Evolutionary conservation across 2,329 filamentous ascomycete genomes (phyloP).

Genomic region (Fusarium aywerte): DNA sequence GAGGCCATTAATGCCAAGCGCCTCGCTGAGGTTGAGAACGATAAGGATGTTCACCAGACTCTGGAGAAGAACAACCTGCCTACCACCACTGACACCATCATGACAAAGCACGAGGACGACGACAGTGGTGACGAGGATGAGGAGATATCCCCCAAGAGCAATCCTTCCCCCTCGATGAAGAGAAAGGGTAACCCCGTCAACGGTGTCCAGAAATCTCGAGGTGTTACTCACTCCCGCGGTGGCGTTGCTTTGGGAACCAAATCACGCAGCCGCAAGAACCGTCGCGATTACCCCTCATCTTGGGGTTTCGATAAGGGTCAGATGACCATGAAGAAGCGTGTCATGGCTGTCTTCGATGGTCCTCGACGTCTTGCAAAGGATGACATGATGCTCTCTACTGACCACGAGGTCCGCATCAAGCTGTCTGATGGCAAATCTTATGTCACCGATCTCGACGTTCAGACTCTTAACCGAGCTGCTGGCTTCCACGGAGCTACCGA

Average conservation of each 20-base stretch:
- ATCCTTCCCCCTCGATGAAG: conserved; percentile 58
- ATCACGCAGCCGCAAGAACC: conserved; percentile 82
- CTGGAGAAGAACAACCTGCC: conserved; percentile 72
- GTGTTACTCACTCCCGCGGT: conserved; percentile 81
- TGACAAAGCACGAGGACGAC: conserved; percentile 64
- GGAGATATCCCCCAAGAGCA: conserved; percentile 60
- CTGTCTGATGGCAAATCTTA: conserved; percentile 81
- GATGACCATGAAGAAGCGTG: conserved; percentile 99
- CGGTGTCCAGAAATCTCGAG: conserved; percentile 73
- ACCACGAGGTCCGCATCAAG: conserved; percentile 90
- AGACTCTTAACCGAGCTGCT: conserved; percentile 88
- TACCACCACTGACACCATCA: conserved; percentile 53
- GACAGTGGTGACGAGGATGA: conserved; percentile 66
- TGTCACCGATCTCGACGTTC: conserved; percentile 91
- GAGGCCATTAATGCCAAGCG: conserved; percentile 76
- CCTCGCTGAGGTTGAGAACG: conserved; percentile 72
- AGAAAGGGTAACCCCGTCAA: conserved; percentile 66
- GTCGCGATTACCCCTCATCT: conserved; percentile 90
- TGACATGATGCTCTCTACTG: conserved; percentile 97
- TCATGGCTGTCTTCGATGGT: conserved; percentile 92
- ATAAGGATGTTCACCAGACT: conserved; percentile 69
- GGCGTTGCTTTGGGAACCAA: conserved; percentile 70
- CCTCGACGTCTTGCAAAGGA: conserved; percentile 91
- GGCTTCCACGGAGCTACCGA: conserved; percentile 82
- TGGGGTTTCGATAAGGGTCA: conserved; percentile 94